These are phyloP conservation scores for Trametes cingulata DNA, from an alignment of 768 basidiomycete species.

Conservation along the genomic window DNA sequence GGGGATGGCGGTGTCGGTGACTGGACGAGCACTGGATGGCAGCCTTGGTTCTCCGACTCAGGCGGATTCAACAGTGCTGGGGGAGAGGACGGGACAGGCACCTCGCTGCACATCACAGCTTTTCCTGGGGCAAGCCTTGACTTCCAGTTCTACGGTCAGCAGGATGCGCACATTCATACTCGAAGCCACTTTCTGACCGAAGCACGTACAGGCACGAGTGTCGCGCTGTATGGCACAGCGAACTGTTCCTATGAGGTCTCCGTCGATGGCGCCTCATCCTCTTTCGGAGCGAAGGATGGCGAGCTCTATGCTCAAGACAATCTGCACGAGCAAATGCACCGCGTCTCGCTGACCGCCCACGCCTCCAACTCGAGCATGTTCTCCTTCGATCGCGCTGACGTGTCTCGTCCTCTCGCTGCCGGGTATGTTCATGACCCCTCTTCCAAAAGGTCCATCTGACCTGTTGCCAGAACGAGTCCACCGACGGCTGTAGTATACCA, in stretches of 20 bases:
- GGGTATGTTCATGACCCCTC: slow-evolving; percentile 5
- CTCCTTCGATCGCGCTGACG: slow-evolving; percentile 55
- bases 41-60: slow-evolving; percentile 19
- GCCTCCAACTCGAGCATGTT: slow-evolving; percentile 19
- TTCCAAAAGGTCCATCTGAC: background rate
- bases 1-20: slow-evolving; percentile 21
- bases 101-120: slow-evolving; percentile 23
- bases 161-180: too few species aligned
- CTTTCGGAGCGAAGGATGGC: slow-evolving; percentile 19
- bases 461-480: background rate
- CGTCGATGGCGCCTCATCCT: slow-evolving; percentile 45
- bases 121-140: slow-evolving; percentile 28
- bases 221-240: slow-evolving; percentile 55
- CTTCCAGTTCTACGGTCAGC: slow-evolving; percentile 32
- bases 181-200: background rate
- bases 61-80: slow-evolving; percentile 12
- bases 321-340: slow-evolving; percentile 52
- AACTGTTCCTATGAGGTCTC: slow-evolving; percentile 44
- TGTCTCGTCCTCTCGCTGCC: slow-evolving; percentile 36
- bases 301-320: slow-evolving; percentile 46
- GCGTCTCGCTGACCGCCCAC: slow-evolving; percentile 51
- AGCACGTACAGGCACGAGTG: slow-evolving; percentile 54
- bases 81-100: slow-evolving; percentile 14
- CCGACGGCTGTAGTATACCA: slow-evolving; percentile 33
- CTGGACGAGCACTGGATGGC: slow-evolving; percentile 22